phyloP scores from a whole-genome alignment of 768 basidiomycete species.

The Termitomyces sp. region DNA sequence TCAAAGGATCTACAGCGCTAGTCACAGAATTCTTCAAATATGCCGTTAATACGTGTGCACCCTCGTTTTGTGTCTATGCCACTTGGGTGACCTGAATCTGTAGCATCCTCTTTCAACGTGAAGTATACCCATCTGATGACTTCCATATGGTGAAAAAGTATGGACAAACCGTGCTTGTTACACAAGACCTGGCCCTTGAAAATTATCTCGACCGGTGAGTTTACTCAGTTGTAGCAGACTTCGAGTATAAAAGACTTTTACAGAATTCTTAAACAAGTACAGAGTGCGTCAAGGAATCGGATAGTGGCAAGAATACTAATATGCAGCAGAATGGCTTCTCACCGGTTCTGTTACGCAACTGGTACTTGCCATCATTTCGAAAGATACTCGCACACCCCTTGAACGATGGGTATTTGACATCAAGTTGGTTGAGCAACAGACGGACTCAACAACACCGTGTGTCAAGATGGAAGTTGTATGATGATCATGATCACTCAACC shows the following conservation, averaged over 20 bases:
- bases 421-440: slow-evolving; percentile 66
- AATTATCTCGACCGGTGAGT: slow-evolving; percentile 82
- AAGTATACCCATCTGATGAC: slow-evolving; percentile 96
- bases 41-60: slow-evolving; percentile 88
- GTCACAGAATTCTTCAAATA: slow-evolving; percentile 99
- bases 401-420: slow-evolving; percentile 99
- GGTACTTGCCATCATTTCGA: slow-evolving; percentile 92
- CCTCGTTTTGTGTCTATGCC: neutral
- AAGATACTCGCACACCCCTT: slow-evolving; percentile 84
- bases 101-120: slow-evolving; percentile 94
- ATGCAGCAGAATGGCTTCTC: slow-evolving; percentile 79
- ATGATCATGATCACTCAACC: slow-evolving; percentile 3
- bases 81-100: neutral
- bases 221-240: neutral
- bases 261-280: slow-evolving; percentile 88
- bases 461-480: slow-evolving; percentile 18
- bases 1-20: slow-evolving; percentile 90
- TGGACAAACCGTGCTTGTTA: slow-evolving; percentile 91
- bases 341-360: slow-evolving; percentile 90
- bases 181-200: slow-evolving; percentile 88
- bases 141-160: slow-evolving; percentile 99
- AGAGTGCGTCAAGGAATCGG: slow-evolving; percentile 51
- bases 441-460: slow-evolving; percentile 45
- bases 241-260: neutral
- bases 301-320: neutral